phyloP scores from a whole-genome alignment of 805 yeast species.

The Yarrowia porcina region DNA sequence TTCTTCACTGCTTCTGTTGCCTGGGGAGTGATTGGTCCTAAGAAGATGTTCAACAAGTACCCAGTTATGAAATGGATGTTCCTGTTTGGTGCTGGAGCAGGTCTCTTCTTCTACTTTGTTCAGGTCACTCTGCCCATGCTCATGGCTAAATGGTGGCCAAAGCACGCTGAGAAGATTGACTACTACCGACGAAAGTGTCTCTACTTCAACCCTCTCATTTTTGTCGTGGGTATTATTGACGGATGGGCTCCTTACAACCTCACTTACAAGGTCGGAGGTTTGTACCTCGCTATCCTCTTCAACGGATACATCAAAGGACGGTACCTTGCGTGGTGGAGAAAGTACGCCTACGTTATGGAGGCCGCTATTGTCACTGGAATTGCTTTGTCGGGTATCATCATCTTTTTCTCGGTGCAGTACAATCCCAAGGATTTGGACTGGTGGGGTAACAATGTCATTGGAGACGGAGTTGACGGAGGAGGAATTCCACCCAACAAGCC shows the following conservation, averaged over 20 bases:
- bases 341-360: slow-evolving; percentile 2
- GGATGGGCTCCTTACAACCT: not conserved
- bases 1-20: slow-evolving; percentile 48
- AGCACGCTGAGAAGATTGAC: not conserved
- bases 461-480: not conserved
- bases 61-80: no score
- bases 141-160: not conserved
- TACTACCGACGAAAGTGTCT: not conserved
- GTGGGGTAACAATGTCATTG: not conserved
- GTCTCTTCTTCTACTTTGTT: slow-evolving; percentile 21
- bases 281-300: not conserved
- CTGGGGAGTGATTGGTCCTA: slow-evolving; percentile 49
- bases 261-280: not conserved
- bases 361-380: not conserved
- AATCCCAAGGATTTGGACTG: not conserved
- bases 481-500: not conserved
- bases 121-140: slow-evolving; percentile 28
- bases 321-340: not conserved
- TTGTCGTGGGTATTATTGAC: slow-evolving; percentile 23
- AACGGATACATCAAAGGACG: not conserved
- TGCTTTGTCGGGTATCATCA: not conserved
- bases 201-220: not conserved
- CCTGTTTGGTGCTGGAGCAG: slow-evolving; percentile 34
- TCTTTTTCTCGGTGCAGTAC: not conserved
- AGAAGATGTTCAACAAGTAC: slow-evolving; percentile 40